phyloP scores from a whole-genome alignment of 441 rosid genomes.

The Gossypium schwendimanii region DNA sequence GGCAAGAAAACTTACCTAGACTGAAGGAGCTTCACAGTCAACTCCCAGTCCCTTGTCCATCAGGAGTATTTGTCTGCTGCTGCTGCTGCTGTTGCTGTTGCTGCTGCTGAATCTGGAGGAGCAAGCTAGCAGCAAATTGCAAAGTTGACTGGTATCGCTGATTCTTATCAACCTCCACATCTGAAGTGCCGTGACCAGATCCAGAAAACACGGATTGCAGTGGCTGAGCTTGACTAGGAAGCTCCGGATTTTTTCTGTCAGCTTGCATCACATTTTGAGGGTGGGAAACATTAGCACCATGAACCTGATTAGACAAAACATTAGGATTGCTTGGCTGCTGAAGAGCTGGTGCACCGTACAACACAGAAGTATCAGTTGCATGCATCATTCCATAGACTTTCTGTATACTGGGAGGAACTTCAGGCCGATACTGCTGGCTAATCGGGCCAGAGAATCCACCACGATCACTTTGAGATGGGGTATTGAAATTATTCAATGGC shows the following conservation, averaged over 20 bases:
- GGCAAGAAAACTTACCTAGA: conserved; percentile 37
- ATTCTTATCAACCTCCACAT: conserved; percentile 67
- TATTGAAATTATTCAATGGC: conserved; percentile 30
- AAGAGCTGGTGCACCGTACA: conserved; percentile 35
- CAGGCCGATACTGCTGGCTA: conserved; percentile 51
- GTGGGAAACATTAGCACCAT: conserved; percentile 37
- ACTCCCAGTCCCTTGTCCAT: conserved; percentile 47
- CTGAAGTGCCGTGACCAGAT: conserved; percentile 44
- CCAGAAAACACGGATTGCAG: conserved; percentile 45
- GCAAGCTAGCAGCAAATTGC: conserved; percentile 89
- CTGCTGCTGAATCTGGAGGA: conserved; percentile 74
- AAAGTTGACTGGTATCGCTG: conserved; percentile 88
- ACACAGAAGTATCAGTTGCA: conserved; percentile 39
- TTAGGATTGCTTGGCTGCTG: conserved; percentile 39
- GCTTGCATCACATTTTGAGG: conserved; percentile 41
- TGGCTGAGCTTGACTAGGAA: conserved; percentile 43
- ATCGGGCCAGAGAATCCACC: conserved; percentile 44
- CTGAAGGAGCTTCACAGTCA: conserved; percentile 31
- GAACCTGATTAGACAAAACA: conserved; percentile 41
- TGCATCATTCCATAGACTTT: conserved; percentile 39
- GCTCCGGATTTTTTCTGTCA: conserved; percentile 39
- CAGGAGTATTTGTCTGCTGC: conserved; percentile 28
- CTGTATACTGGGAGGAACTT: conserved; percentile 33
- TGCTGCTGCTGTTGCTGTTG: conserved; percentile 44
- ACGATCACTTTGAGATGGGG: conserved; percentile 51